Percentiles rank a stretch among this genome's conserved stretches.
These are phyloP conservation scores for Ulota crispa DNA, from an alignment of 225 moss, liverwort and hornwort genomes.

Conservation along the genomic window DNA sequence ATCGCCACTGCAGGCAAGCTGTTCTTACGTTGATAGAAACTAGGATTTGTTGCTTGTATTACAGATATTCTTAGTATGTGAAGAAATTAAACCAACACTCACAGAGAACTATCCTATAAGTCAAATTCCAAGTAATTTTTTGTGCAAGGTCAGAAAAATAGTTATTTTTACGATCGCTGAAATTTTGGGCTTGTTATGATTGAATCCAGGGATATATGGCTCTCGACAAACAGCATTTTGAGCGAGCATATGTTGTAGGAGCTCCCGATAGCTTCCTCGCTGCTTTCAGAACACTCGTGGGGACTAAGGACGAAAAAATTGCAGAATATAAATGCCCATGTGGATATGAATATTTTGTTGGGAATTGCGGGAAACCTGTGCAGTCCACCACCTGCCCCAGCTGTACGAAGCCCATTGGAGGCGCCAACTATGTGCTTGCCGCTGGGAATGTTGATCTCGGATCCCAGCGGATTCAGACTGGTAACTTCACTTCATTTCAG, in stretches of 20 bases:
- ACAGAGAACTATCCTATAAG: neutral
- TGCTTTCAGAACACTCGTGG: conserved; percentile 39
- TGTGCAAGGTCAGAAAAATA: neutral
- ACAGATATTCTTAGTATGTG: neutral
- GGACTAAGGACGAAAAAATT: conserved; percentile 22
- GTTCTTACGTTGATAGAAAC: neutral
- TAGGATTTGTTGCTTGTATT: neutral
- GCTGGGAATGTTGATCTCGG: conserved; percentile 32
- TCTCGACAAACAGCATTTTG: conserved; percentile 40
- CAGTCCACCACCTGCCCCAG: conserved; percentile 40
- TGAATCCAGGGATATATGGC: conserved; percentile 43
- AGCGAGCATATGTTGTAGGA: conserved; percentile 42
- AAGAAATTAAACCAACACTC: neutral
- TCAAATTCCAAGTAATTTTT: neutral
- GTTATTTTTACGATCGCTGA: neutral
- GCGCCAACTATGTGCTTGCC: conserved; percentile 17
- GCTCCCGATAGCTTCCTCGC: conserved; percentile 52
- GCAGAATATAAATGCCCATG: conserved; percentile 56
- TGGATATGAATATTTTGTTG: conserved; percentile 57
- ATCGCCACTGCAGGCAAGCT: conserved; percentile 48
- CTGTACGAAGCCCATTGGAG: conserved; percentile 48
- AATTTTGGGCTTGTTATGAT: conserved; percentile 9
- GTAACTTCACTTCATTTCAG: conserved; percentile 12
- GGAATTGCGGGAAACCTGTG: conserved; percentile 45
- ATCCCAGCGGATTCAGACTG: conserved; percentile 30